phyloP scores from a whole-genome alignment of 2,329 filamentous ascomycete genomes.

The Lasiodiplodia theobromae region DNA sequence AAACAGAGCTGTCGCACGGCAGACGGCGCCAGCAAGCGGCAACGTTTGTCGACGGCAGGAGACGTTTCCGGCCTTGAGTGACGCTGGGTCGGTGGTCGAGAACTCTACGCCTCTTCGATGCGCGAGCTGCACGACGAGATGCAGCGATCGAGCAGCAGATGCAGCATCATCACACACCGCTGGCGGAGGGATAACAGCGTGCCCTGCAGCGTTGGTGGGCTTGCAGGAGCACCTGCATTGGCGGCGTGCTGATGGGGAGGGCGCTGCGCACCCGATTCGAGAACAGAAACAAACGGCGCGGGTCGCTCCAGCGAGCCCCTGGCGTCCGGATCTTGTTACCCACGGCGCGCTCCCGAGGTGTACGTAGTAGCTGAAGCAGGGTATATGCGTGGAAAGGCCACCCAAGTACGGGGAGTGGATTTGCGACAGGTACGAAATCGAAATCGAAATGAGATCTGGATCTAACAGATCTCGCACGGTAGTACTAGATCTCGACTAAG shows the following conservation, averaged over 20 bases:
- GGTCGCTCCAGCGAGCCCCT: conserved; percentile 10
- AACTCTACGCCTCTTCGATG: background rate
- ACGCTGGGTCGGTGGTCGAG: conserved; percentile 23
- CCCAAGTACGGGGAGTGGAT: too few relatives aligned
- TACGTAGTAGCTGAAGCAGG: background rate
- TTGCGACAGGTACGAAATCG: too few relatives aligned
- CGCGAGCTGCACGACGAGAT: conserved; percentile 2
- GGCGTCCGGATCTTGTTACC: background rate
- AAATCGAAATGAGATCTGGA: too few relatives aligned
- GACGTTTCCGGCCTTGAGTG: conserved; percentile 20
- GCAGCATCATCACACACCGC: conserved; percentile 24
- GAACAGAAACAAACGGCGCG: conserved; percentile 16
- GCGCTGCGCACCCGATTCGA: conserved; percentile 24
- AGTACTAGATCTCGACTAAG: conserved; percentile 23
- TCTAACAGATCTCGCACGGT: background rate
- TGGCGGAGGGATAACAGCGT: background rate
- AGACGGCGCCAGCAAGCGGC: conserved; percentile 11
- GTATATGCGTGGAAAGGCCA: background rate
- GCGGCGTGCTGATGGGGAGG: conserved; percentile 20
- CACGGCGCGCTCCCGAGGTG: background rate
- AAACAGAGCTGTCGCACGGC: conserved; percentile 20
- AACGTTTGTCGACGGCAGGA: conserved; percentile 19
- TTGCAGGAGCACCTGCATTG: conserved; percentile 20
- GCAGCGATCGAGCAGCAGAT: conserved; percentile 17
- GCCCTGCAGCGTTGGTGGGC: conserved; percentile 16